Evolutionary conservation across 176 grass and related monocot genomes (phyloP), one percentile per base, ranked within the genome.

Genomic region (Leersia perrieri): DNA sequence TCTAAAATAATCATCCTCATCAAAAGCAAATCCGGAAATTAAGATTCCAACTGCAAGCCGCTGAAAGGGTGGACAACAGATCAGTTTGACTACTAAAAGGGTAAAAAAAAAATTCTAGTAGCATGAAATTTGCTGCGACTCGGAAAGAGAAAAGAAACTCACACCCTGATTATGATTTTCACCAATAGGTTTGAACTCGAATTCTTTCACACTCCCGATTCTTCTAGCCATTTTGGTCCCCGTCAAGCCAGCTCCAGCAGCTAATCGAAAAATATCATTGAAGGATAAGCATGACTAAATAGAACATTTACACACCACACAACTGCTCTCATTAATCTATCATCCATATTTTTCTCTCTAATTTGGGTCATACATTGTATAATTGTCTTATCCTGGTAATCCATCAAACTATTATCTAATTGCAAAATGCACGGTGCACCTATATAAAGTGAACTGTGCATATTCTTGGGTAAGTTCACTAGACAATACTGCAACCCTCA

Each of bases 81-180:
- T 62, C 39, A 86, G 74, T 77, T 87, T 66, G 18, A 18, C 63
- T 64, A 33, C 2, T 63, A 14, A 39, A 69, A 71, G n/a, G 15
- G 66, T 74, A 28, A 80, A 80, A 39, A 57, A 14, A 31, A 60
- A 77, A n/a, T n/a, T 69, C 38, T 77, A 87, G 65, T 65, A 9
- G 1, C 28, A 81, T 66, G 65, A 41, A 69, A 39, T 36, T 51
- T 79, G 12, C 30, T 47, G 9, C 1, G 51, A 1, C 29, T 40
- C 15, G 67, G 31, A 77, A 63, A 87, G 55, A 61, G 79, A 66
- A 33, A 58, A 79, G 60, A 76, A 76, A 98, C 92, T 94, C 86
- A 98, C 95, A 86, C 92, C 95, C 92, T 98, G 95, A 76, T 91
- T 98, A 76, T 98, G 92, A 11, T 94, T 98, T 33, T 91, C 95